Conservation (phyloP, 768 basidiomycete species). For the Stropharia rugosoannulata region DNA sequence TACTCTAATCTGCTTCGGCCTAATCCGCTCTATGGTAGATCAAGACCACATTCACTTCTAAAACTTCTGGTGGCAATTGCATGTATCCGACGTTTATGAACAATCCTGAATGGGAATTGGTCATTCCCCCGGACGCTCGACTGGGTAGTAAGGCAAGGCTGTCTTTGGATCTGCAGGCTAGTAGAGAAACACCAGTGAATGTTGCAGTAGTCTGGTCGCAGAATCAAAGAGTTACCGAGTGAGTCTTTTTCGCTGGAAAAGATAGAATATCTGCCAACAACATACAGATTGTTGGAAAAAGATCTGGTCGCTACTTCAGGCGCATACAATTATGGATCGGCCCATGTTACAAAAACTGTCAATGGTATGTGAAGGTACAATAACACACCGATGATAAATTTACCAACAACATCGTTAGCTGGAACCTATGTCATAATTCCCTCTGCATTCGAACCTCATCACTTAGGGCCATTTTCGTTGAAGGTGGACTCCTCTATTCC, state of each 20-base stretch:
- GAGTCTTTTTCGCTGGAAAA: conserved; percentile 25
- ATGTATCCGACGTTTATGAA: conserved; percentile 79
- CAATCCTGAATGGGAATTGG: conserved; percentile 87
- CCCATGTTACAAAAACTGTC: conserved; percentile 51
- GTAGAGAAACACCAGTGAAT: conserved; percentile 72
- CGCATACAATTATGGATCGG: conserved; percentile 78
- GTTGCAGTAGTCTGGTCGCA: conserved; percentile 72
- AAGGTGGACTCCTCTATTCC: conserved; percentile 59
- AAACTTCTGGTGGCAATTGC: conserved; percentile 84
- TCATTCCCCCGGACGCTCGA: conserved; percentile 40
- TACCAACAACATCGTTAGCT: conserved; percentile 35
- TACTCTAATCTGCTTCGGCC: neutral
- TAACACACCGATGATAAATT: neutral
- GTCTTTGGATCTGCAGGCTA: conserved; percentile 49
- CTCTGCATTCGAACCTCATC: conserved; percentile 78
- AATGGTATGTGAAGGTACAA: conserved; percentile 39
- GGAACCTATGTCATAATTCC: conserved; percentile 84
- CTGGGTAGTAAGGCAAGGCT: conserved; percentile 31
- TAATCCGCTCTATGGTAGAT: conserved; percentile 37
- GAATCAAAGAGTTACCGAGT: conserved; percentile 77
- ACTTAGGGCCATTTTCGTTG: conserved; percentile 65
- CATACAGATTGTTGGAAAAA: conserved; percentile 52
- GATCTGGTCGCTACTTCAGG: conserved; percentile 77
- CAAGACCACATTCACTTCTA: conserved; percentile 58
- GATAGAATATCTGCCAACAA: neutral